Percentiles rank a stretch among this genome's conserved stretches.
Conservation (phyloP, 164 flowering plant species). For the Vitis cinerea region DNA sequence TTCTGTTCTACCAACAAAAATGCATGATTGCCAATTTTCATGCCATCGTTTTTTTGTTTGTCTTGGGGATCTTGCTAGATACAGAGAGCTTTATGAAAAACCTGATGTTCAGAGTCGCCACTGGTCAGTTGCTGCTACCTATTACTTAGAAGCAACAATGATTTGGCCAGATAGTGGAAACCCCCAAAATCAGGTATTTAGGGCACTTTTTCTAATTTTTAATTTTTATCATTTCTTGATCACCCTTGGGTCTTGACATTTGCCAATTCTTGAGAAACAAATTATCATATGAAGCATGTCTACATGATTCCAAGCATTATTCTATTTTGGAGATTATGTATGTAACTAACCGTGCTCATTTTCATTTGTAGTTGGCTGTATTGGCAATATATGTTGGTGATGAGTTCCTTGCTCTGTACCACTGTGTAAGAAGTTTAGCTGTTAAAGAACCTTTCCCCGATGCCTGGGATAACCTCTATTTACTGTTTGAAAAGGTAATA, state of each 20-base stretch:
- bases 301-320: background rate
- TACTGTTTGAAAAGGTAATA: slow-evolving; percentile 74
- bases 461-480: slow-evolving; percentile 74
- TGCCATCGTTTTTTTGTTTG: slow-evolving; percentile 78
- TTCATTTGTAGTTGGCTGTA: slow-evolving; percentile 67
- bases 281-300: no score
- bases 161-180: slow-evolving; percentile 85
- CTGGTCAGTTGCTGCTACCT: slow-evolving; percentile 69
- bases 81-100: slow-evolving; percentile 56
- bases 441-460: slow-evolving; percentile 85
- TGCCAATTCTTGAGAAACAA: background rate
- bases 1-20: slow-evolving; percentile 25
- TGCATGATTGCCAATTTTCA: slow-evolving; percentile 41
- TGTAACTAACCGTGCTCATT: slow-evolving; percentile 9
- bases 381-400: slow-evolving; percentile 80
- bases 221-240: background rate
- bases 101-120: slow-evolving; percentile 30
- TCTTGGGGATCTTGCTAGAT: slow-evolving; percentile 89
- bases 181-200: slow-evolving; percentile 86
- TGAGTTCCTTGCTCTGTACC: slow-evolving; percentile 78
- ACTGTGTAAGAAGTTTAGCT: slow-evolving; percentile 77
- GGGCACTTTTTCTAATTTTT: no score
- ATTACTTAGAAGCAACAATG: slow-evolving; percentile 64
- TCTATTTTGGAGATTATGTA: background rate
- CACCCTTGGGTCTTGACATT: background rate